Percentiles rank a stretch among this genome's conserved stretches.
Evolutionary conservation across 2,329 filamentous ascomycete genomes (phyloP).

Genomic region (Paramyrothecium roridum): DNA sequence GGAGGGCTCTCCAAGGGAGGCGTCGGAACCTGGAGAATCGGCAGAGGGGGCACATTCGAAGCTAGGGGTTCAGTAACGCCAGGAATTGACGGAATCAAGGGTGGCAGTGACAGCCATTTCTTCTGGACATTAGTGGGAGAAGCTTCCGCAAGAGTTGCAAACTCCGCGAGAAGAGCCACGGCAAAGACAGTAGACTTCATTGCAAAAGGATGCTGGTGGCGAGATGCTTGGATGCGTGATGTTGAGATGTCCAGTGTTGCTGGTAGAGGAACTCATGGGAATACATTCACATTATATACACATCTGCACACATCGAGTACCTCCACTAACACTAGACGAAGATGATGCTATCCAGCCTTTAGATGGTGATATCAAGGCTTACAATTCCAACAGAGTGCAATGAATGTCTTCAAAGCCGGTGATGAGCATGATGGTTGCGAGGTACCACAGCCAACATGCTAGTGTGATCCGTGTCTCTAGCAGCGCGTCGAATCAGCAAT

Average conservation of each 20-base stretch:
- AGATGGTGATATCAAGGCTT: background rate
- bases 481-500: too few species aligned
- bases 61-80: constrained; percentile 56
- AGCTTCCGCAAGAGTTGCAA: constrained; percentile 12
- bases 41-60: constrained; percentile 47
- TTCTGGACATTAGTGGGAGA: constrained; percentile 10
- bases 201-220: background rate
- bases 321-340: too few species aligned
- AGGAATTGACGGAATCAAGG: constrained; percentile 56
- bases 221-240: background rate
- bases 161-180: constrained; percentile 10
- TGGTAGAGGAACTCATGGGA: background rate
- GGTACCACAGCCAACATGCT: background rate
- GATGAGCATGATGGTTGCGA: background rate
- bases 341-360: background rate
- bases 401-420: background rate
- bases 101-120: constrained; percentile 39
- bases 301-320: background rate
- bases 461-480: too few species aligned
- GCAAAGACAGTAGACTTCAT: constrained; percentile 2
- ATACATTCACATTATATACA: background rate
- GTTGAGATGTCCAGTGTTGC: background rate
- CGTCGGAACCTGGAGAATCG: constrained; percentile 57
- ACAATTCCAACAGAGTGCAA: background rate
- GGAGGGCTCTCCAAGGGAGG: constrained; percentile 52